Percentiles rank a stretch among this genome's conserved stretches.
phyloP scores from a whole-genome alignment of 106 monocot species.

The Amphibolis antarctica region DNA sequence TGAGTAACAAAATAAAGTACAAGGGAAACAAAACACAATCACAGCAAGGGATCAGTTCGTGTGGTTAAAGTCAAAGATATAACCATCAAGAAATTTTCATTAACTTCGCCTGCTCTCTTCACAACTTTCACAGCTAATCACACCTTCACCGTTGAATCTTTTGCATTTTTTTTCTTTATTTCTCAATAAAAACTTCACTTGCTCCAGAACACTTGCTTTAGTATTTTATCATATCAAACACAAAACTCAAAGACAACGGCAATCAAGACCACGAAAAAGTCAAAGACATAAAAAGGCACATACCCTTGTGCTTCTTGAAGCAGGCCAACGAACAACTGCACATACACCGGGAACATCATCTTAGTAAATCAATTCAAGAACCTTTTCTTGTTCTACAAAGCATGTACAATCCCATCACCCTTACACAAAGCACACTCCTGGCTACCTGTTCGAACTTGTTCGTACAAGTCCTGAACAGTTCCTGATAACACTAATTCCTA shows the following conservation, averaged over 20 bases:
- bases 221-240: background rate
- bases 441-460: background rate
- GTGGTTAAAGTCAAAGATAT: too few species aligned
- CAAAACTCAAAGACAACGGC: background rate
- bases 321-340: slow-evolving; percentile 68
- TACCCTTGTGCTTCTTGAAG: slow-evolving; percentile 77
- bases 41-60: too few species aligned
- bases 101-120: too few species aligned
- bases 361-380: too few species aligned
- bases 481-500: background rate
- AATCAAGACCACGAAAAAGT: background rate
- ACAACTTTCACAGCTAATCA: background rate
- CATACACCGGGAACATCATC: background rate
- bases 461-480: background rate
- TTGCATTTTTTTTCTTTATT: background rate
- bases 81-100: too few species aligned
- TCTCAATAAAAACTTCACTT: background rate
- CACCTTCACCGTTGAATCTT: background rate
- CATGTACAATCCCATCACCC: background rate
- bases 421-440: background rate
- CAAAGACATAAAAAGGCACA: background rate
- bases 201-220: background rate
- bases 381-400: background rate
- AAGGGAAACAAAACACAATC: background rate
- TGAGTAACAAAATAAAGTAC: too few species aligned